Percentiles rank a stretch among this genome's conserved stretches.
Evolutionary conservation across 371 early-diverging fungal species (phyloP).

Genomic region (Rhizopus sp.): DNA sequence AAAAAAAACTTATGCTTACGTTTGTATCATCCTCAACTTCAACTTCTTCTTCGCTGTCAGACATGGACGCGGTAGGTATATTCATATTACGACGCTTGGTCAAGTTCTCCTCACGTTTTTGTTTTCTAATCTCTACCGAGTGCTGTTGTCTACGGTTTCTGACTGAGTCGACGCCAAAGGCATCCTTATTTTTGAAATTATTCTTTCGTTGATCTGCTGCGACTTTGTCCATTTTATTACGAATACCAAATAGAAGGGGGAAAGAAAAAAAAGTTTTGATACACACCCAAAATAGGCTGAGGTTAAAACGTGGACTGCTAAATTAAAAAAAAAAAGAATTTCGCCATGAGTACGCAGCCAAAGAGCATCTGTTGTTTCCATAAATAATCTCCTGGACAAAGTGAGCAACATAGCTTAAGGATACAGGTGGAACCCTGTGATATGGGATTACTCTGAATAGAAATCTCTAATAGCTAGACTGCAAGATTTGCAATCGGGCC

Average conservation of each 20-base stretch:
- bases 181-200: conserved; percentile 40
- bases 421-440: too few species aligned
- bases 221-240: conserved; percentile 20
- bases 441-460: too few species aligned
- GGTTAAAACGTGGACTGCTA: background rate
- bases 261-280: background rate
- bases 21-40: conserved; percentile 50
- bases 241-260: conserved; percentile 3
- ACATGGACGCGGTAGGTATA: conserved; percentile 47
- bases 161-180: conserved; percentile 40
- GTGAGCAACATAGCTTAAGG: too few species aligned
- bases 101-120: conserved; percentile 93
- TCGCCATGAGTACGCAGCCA: background rate
- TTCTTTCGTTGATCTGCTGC: conserved; percentile 33
- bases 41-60: conserved; percentile 85
- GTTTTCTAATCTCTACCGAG: conserved; percentile 90
- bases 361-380: too few species aligned
- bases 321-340: background rate
- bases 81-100: conserved; percentile 91
- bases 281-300: background rate
- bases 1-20: conserved; percentile 28
- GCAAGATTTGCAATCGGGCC: too few species aligned
- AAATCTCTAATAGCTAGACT: too few species aligned
- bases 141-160: conserved; percentile 46
- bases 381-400: too few species aligned